Evolutionary conservation across 169 alveolate species (phyloP).

Genomic region (Plasmodium coatneyi): DNA sequence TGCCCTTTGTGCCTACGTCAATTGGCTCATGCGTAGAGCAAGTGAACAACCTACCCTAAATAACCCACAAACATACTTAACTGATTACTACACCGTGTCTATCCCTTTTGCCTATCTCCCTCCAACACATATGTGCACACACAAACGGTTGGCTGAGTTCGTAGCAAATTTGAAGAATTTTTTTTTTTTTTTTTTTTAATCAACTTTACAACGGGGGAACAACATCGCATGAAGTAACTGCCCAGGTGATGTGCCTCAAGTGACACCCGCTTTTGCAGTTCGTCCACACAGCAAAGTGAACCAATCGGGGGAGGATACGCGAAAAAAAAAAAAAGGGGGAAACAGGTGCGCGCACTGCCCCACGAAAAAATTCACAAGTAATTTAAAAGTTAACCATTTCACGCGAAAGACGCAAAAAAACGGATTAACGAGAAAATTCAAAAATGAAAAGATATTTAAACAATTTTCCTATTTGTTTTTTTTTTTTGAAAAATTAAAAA

Average conservation of each 20-base stretch:
- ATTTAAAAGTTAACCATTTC: background rate
- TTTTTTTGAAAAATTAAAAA: background rate
- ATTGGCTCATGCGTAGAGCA: background rate
- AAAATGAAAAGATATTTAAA: slow-evolving; percentile 7
- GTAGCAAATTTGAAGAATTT: background rate
- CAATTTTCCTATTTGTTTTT: background rate
- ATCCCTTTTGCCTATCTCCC: background rate
- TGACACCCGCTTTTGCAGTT: background rate
- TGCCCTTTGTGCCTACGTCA: background rate
- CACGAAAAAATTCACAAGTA: background rate
- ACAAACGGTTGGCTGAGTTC: background rate
- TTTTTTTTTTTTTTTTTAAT: no score
- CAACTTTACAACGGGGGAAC: background rate
- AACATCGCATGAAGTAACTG: background rate
- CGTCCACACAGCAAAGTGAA: background rate
- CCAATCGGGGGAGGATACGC: background rate
- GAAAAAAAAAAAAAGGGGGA: background rate
- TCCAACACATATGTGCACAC: background rate
- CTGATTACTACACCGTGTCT: background rate
- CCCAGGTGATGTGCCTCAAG: background rate
- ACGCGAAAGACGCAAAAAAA: background rate
- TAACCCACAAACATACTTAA: background rate
- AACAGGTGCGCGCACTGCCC: background rate
- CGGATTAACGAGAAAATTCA: background rate
- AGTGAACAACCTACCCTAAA: background rate